Percentiles rank a stretch among this genome's conserved stretches.
Evolutionary conservation across 441 rosid genomes (phyloP).

Genomic region (Populus trichocarpa): DNA sequence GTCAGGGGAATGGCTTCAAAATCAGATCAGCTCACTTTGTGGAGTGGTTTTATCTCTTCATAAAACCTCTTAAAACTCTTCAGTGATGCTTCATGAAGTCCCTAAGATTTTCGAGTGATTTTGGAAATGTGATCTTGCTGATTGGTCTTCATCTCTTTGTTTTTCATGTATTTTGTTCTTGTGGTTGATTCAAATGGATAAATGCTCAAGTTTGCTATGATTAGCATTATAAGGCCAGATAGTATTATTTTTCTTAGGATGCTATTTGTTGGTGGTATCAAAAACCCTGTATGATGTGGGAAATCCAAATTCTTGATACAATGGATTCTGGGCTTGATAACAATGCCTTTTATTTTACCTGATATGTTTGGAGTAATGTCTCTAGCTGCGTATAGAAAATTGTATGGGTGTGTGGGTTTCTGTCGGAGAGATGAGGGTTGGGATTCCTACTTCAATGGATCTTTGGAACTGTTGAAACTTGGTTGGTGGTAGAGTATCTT

Average conservation of each 20-base stretch:
- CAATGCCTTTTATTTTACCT: not conserved
- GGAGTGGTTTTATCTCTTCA: not conserved
- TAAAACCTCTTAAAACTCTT: not conserved
- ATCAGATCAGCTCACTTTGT: not conserved
- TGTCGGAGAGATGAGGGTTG: not conserved
- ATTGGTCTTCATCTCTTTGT: not conserved
- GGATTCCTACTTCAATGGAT: not conserved
- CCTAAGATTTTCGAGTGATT: not conserved
- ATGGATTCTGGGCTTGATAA: not conserved
- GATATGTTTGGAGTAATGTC: not conserved
- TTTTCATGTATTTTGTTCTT: not conserved
- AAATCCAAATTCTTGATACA: not conserved
- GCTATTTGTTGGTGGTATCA: not conserved
- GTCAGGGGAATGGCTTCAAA: not conserved
- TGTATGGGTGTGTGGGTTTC: not conserved
- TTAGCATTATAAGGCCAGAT: not conserved
- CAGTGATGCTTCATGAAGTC: not conserved
- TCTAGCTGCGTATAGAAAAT: not conserved
- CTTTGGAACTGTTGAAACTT: too few relatives aligned
- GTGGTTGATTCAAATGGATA: not conserved
- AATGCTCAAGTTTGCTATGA: not conserved
- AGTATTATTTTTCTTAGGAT: not conserved
- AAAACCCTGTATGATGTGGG: not conserved
- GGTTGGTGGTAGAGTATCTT: too few relatives aligned
- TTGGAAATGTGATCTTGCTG: not conserved